Base-by-base conservation (phyloP, 2,329 filamentous ascomycete species). In the Dactylellina drechsleri region DNA sequence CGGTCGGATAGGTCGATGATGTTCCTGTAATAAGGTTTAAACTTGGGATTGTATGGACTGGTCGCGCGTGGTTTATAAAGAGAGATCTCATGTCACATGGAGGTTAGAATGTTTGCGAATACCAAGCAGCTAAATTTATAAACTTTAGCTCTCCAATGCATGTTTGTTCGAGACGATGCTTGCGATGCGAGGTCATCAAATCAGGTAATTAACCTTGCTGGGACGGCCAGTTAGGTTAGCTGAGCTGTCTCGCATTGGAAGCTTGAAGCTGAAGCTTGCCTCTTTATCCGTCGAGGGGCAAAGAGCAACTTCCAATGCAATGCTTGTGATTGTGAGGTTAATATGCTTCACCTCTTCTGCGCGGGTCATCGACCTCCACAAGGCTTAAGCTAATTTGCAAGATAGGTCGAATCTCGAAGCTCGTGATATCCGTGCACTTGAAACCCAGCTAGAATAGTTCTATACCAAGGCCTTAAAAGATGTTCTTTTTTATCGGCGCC, bases 161-260 rank as follows among this genome's bases (percentile, higher is more conserved):
- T 54, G 26, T 18, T 31, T 20, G 36, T 28, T 60, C 26, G 57
- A 49, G 28, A 49, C 41, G 57, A 60, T 60, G 16, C 20, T 41
- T 15, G 43, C 41, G 57, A 49, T 49, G 57, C 41, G 41, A 49
- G 43, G 56, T 15, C 15, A 20, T 60, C 43, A 31, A 66, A 58
- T 41, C 53, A 58, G 62, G 62, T 52, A 66, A 68, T 68, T 56
- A 57, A 49, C 65, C 65, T 61, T 68, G 57, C 65, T n/a, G 61
- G 28, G 43, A 68, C 65, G 65, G 65, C 57, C 40, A 49, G 12
- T 53, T 60, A 54, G 31, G 31, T 36, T 36, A 36, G 23, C 31
- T 36, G 31, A 36, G 18, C 45, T 54, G 41, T 31, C 65, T 40
- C 23, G 40, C 54, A 52, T 58, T 36, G 53, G 54, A 40, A 66